A percentile compares a stretch with the other conserved stretches of the same genome.
These are phyloP conservation scores for Parascedosporium putredinis DNA, from an alignment of 2,329 filamentous ascomycete genomes.

Conservation along the genomic window DNA sequence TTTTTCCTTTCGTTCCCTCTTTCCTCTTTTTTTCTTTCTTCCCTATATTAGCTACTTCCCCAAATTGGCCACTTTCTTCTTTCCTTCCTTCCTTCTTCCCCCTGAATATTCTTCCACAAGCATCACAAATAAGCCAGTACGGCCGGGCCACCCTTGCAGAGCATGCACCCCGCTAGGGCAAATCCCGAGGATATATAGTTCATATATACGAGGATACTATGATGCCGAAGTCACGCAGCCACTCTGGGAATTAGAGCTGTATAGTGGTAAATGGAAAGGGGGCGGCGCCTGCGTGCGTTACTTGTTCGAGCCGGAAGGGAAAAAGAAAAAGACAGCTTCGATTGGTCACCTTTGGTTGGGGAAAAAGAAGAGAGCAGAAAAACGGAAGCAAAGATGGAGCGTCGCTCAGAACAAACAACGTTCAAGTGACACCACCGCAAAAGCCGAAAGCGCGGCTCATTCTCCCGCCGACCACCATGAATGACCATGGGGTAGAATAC, in stretches of 20 bases:
- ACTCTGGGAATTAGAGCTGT: neutral
- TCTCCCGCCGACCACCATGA: neutral
- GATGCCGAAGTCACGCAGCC: neutral
- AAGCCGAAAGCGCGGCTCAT: neutral
- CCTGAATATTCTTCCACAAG: neutral
- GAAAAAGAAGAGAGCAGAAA: neutral
- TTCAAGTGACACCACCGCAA: neutral
- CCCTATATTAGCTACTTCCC: no score
- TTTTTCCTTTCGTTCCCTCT: neutral
- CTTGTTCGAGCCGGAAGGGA: no score
- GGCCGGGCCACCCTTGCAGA: neutral
- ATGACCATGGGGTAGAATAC: no score
- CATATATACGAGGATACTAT: neutral
- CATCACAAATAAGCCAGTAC: neutral
- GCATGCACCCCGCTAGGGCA: conserved; percentile 3
- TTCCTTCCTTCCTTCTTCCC: no score
- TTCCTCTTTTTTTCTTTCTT: neutral
- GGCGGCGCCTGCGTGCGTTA: no score
- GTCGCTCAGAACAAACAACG: no score
- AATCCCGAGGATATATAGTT: conserved; percentile 1
- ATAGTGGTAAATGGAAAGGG: neutral
- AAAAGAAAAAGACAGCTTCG: neutral
- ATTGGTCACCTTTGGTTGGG: neutral
- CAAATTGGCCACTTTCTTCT: no score
- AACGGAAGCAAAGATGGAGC: no score